Conservation (phyloP, 2,329 filamentous ascomycete species). For the Sclerotinia borealis region DNA sequence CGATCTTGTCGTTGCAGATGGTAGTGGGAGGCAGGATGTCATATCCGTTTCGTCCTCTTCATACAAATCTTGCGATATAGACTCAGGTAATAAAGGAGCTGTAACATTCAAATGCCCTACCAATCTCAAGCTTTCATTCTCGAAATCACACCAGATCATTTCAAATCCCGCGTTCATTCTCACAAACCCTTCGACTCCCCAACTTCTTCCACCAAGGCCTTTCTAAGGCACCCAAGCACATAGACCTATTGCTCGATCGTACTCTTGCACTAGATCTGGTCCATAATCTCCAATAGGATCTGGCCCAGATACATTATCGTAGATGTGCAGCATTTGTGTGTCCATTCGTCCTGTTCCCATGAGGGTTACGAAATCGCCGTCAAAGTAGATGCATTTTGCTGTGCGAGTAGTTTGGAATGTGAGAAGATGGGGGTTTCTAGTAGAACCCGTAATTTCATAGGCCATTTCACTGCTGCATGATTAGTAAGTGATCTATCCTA, state of each 20-base stretch:
- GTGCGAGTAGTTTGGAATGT: conserved; percentile 43
- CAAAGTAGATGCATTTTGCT: conserved; percentile 43
- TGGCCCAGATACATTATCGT: conserved; percentile 39
- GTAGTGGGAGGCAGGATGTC: conserved; percentile 34
- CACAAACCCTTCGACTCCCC: conserved; percentile 45
- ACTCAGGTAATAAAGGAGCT: conserved; percentile 34
- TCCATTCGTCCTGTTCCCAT: conserved; percentile 42
- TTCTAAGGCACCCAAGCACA: conserved; percentile 40
- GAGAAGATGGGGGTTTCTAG: conserved; percentile 40
- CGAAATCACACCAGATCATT: conserved; percentile 47
- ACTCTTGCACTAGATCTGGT: conserved; percentile 40
- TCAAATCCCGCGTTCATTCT: conserved; percentile 48
- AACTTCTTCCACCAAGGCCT: conserved; percentile 39
- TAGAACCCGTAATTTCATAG: conserved; percentile 46
- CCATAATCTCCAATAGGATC: conserved; percentile 22
- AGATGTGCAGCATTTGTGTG: conserved; percentile 45
- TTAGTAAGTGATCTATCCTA: conserved; percentile 5
- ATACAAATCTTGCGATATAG: conserved; percentile 11
- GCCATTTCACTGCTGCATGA: conserved; percentile 39
- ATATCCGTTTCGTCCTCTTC: conserved; percentile 11
- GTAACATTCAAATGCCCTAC: conserved; percentile 42
- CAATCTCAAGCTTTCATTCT: conserved; percentile 38
- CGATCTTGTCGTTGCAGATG: conserved; percentile 34
- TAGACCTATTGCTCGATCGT: conserved; percentile 41
- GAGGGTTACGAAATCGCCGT: conserved; percentile 45